phyloP scores from a whole-genome alignment of 2,329 filamentous ascomycete species.

The Ophiostoma australiae region DNA sequence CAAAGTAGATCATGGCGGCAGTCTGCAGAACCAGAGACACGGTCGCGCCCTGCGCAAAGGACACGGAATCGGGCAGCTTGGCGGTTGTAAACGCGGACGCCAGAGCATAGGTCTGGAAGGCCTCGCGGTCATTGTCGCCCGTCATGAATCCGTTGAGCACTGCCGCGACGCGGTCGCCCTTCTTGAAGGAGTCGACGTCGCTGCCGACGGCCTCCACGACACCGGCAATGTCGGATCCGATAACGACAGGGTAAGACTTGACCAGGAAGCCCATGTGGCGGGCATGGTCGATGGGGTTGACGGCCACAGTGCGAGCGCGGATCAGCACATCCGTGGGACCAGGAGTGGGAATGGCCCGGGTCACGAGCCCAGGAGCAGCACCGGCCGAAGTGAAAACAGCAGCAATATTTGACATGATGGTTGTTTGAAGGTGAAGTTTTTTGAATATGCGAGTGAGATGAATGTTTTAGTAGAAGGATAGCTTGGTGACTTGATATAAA shows the following conservation, averaged over 20 bases:
- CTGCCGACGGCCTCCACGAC: constrained; percentile 21
- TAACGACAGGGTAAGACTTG: constrained; percentile 30
- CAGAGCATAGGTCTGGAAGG: neutral
- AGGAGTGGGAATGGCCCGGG: neutral
- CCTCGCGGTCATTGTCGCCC: neutral
- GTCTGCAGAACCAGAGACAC: neutral
- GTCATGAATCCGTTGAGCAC: neutral
- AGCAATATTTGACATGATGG: neutral
- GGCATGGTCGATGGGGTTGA: constrained; percentile 32
- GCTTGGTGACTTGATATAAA: neutral
- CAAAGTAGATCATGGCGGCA: neutral
- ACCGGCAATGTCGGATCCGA: constrained; percentile 25
- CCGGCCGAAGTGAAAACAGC: neutral
- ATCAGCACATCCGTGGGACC: neutral
- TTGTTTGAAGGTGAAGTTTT: neutral
- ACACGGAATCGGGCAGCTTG: neutral
- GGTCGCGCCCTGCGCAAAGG: neutral
- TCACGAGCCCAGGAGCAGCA: neutral
- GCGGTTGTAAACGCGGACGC: neutral
- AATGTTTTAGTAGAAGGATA: neutral
- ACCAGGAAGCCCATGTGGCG: constrained; percentile 32
- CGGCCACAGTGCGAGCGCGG: constrained; percentile 17
- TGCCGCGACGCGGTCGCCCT: constrained; percentile 10
- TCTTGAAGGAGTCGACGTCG: constrained; percentile 24
- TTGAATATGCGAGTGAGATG: too few relatives aligned